Evolutionary conservation across 441 rosid species (phyloP).

Genomic region (Pelargonium australe): DNA sequence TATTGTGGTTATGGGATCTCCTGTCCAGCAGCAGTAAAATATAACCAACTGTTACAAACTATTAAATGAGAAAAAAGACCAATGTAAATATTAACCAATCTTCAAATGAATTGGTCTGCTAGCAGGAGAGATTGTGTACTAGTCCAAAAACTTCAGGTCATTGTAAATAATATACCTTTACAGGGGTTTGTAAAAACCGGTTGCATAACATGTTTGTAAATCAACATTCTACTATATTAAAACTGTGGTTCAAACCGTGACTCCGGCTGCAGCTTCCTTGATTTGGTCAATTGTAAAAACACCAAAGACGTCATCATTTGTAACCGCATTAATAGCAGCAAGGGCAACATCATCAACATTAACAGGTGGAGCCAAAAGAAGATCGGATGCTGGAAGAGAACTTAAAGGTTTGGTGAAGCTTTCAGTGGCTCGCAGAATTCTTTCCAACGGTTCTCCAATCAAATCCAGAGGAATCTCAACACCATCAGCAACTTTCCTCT

Average conservation of each 20-base stretch:
- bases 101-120: too few relatives aligned
- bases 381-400: conserved; percentile 80
- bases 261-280: conserved; percentile 74
- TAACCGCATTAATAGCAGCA: conserved; percentile 58
- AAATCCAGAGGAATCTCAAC: conserved; percentile 77
- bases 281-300: conserved; percentile 86
- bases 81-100: too few relatives aligned
- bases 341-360: conserved; percentile 75
- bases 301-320: conserved; percentile 72
- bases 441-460: conserved; percentile 68
- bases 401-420: conserved; percentile 64
- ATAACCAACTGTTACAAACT: too few relatives aligned
- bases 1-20: too few relatives aligned
- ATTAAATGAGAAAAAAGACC: too few relatives aligned
- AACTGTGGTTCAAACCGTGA: conserved; percentile 32
- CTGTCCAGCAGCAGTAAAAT: too few relatives aligned
- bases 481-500: conserved; percentile 55
- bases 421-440: conserved; percentile 44
- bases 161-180: too few relatives aligned
- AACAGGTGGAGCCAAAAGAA: conserved; percentile 71
- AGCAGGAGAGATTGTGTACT: too few relatives aligned
- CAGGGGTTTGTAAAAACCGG: too few relatives aligned
- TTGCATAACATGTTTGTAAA: too few relatives aligned
- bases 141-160: too few relatives aligned
- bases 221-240: not conserved